Base-by-base conservation (phyloP, 352 stramenopile genomes). In the Globisporangium spinosum region DNA sequence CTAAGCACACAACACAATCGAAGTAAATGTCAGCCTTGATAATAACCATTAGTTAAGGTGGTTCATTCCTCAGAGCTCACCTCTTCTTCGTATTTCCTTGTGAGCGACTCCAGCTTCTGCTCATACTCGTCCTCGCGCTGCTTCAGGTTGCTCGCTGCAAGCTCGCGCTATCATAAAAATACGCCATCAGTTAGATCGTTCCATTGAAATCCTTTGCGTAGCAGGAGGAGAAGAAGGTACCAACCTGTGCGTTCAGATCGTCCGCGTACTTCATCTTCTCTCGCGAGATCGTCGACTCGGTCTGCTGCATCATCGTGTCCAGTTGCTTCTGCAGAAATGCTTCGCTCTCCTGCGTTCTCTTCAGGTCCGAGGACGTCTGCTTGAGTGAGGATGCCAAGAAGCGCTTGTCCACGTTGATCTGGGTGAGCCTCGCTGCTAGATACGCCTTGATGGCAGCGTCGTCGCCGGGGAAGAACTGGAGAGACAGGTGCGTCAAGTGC, bases 391-490 rank as follows among this genome's bases (percentile, higher is more conserved):
- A 71, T 2, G 72, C 72, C 17, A 91, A 54, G 10, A 59, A 58
- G 5, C 73, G 72, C 66, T 80, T 85, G 67, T 87, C 85, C 15
- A 69, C 65, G 49, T 79, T 90, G 12, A 89, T 79, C 66, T 98
- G 91, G n/a, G 82, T 79, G 38, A 98, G 79, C 1, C 95, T 73
- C 20, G 88, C 81, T 3, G 94, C 93, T 20, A 98, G 73, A 70
- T 98, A 98, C 40, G 84, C 70, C 69, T 98, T 98, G 69, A 98
- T 91, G 4, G 81, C 77, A 1, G 78, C 76, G 70, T 98, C 94
- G 61, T 97, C 85, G 27, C 91, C 92, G 3, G 89, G 80, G 27
- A 77, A 74, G 66, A 98, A 97, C 49, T 79, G 72, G 17, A 98
- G 77, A 47, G 88, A 97, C 15, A 98, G 74, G 66, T 98, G 95